Conservation (phyloP, 2,329 filamentous ascomycete genomes). For the Tolypocladium ophioglossoides region DNA sequence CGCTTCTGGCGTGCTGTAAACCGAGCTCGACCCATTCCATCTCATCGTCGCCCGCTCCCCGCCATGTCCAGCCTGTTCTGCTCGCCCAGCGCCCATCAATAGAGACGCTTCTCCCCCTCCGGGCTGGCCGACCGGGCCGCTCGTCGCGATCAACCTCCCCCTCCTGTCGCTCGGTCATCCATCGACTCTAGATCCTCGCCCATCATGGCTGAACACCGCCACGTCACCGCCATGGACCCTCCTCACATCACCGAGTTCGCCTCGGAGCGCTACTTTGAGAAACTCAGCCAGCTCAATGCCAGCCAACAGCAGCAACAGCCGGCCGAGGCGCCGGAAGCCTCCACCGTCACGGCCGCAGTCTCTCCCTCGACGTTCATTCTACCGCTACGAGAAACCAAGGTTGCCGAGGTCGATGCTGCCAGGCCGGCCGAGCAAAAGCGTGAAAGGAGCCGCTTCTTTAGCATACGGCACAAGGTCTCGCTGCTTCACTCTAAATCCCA, state of each 20-base stretch:
- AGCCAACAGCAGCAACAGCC: conserved; percentile 28
- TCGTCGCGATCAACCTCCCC: conserved; percentile 4
- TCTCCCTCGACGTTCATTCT: conserved; percentile 35
- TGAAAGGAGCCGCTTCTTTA: conserved; percentile 32
- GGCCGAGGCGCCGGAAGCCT: conserved; percentile 8
- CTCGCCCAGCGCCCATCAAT: conserved; percentile 13
- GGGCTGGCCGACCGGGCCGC: conserved; percentile 17
- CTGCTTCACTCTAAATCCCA: conserved; percentile 23
- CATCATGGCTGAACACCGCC: conserved; percentile 22
- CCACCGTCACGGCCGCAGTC: conserved; percentile 13
- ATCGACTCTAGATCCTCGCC: conserved; percentile 2
- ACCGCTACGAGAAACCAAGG: conserved; percentile 32
- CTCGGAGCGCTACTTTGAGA: conserved; percentile 53
- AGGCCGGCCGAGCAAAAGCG: conserved; percentile 24
- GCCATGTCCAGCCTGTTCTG: conserved; percentile 1
- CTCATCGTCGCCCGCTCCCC: background rate
- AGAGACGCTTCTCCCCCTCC: conserved; percentile 19
- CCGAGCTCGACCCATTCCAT: background rate
- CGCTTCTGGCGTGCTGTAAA: background rate
- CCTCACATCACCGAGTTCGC: conserved; percentile 56
- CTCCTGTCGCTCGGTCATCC: conserved; percentile 11
- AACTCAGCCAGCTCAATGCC: conserved; percentile 44
- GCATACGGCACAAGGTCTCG: conserved; percentile 27
- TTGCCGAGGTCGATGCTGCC: conserved; percentile 17
- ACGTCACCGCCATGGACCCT: conserved; percentile 42